Conservation (phyloP, 2,329 filamentous ascomycete species). For the Orbilia blumenaviensis region DNA sequence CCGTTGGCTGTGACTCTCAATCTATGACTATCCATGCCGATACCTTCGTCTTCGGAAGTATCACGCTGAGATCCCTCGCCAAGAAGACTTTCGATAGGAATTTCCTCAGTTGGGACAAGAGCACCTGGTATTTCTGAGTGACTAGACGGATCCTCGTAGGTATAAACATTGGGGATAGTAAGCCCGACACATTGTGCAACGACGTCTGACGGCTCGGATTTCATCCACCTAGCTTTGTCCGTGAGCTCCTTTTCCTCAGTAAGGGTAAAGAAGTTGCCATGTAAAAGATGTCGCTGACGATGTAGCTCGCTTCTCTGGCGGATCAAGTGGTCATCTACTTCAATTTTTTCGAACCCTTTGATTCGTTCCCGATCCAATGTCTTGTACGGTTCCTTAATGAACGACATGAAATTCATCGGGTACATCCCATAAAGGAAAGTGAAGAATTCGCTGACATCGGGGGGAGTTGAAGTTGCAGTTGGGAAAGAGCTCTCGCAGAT, state of each 20-base stretch:
- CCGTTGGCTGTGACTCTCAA: constrained; percentile 15
- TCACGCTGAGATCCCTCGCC: constrained; percentile 50
- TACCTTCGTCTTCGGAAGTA: constrained; percentile 53
- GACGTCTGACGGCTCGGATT: constrained; percentile 80
- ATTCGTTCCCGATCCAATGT: constrained; percentile 79
- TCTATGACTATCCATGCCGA: constrained; percentile 50
- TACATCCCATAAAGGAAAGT: constrained; percentile 85
- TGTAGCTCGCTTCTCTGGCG: constrained; percentile 78
- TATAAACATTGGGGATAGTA: constrained; percentile 63
- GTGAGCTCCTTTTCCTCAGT: constrained; percentile 82
- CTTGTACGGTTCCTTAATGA: constrained; percentile 81
- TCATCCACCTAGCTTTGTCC: constrained; percentile 79
- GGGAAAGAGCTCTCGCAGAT: constrained; percentile 71
- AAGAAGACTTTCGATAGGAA: constrained; percentile 59
- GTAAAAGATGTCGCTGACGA: constrained; percentile 75
- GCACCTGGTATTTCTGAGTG: constrained; percentile 62
- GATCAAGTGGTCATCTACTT: constrained; percentile 80
- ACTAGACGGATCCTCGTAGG: constrained; percentile 28
- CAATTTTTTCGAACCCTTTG: constrained; percentile 75
- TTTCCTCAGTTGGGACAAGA: constrained; percentile 60
- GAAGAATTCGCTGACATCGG: constrained; percentile 78
- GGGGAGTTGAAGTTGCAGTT: constrained; percentile 70
- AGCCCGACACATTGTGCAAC: constrained; percentile 78
- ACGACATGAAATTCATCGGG: constrained; percentile 85
- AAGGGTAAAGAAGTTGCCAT: constrained; percentile 83